Conservation (phyloP, 305 asterid species). For the Lippia alba region DNA sequence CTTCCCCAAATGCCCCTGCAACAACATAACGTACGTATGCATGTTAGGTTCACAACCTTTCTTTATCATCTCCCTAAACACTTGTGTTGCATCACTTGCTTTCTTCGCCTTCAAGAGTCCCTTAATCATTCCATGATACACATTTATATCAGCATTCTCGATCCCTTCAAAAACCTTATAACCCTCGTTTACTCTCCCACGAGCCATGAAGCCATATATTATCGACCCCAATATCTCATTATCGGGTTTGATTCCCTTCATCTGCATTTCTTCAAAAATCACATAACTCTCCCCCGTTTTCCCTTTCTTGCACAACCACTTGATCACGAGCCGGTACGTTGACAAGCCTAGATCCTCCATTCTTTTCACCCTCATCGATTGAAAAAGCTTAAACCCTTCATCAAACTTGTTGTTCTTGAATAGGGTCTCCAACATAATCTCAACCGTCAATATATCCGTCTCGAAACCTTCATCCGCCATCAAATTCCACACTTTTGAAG, state of each 20-base stretch:
- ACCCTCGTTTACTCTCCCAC: constrained; percentile 73
- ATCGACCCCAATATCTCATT: constrained; percentile 57
- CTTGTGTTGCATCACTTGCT: constrained; percentile 76
- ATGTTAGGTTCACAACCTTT: constrained; percentile 88
- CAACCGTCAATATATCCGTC: constrained; percentile 45
- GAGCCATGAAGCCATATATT: constrained; percentile 56
- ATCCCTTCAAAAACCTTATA: constrained; percentile 52
- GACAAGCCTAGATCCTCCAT: constrained; percentile 51
- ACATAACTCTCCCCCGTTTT: constrained; percentile 61
- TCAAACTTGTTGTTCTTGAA: constrained; percentile 63
- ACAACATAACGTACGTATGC: constrained; percentile 89
- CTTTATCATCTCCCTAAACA: constrained; percentile 85
- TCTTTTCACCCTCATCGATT: constrained; percentile 61
- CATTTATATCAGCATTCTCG: constrained; percentile 56
- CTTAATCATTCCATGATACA: constrained; percentile 87
- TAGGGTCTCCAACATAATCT: constrained; percentile 65
- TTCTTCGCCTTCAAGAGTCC: constrained; percentile 77
- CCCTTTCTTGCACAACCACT: constrained; percentile 83
- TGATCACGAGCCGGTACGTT: constrained; percentile 64
- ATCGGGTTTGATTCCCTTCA: constrained; percentile 60
- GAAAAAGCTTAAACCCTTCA: constrained; percentile 75
- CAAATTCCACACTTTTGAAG: constrained; percentile 87
- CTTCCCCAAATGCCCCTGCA: constrained; percentile 91
- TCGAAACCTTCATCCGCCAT: constrained; percentile 79
- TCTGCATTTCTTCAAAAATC: constrained; percentile 73